Evolutionary conservation across 768 basidiomycete species (phyloP).

Genomic region (Mycena galopus): DNA sequence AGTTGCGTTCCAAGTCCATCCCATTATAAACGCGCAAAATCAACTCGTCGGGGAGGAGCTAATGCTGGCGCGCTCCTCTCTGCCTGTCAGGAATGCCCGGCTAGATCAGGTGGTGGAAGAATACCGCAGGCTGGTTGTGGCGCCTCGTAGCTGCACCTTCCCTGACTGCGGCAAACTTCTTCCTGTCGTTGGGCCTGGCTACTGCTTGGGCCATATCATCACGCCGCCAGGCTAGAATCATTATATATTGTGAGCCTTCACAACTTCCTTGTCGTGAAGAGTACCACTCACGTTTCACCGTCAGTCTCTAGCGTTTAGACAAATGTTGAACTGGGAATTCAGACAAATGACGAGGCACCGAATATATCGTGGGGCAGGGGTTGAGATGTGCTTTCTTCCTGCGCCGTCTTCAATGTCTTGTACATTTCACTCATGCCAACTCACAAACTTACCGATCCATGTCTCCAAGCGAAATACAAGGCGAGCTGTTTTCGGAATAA

Average conservation of each 20-base stretch:
- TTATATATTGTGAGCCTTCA: too few relatives aligned
- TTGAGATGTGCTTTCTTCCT: not conserved
- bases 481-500: too few relatives aligned
- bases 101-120: not conserved
- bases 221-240: not conserved
- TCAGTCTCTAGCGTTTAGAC: too few relatives aligned
- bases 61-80: not conserved
- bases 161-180: not conserved
- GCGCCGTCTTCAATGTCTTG: not conserved
- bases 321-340: too few relatives aligned
- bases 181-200: not conserved
- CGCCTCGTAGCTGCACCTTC: not conserved
- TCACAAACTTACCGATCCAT: too few relatives aligned
- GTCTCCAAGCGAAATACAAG: too few relatives aligned
- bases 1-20: not conserved
- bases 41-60: not conserved
- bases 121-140: not conserved
- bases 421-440: not conserved
- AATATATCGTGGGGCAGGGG: too few relatives aligned
- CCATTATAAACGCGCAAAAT: too few relatives aligned
- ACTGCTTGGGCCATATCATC: not conserved
- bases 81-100: too few relatives aligned
- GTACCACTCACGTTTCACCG: too few relatives aligned
- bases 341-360: too few relatives aligned
- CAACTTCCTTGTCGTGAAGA: too few relatives aligned